Evolutionary conservation across 768 basidiomycete species (phyloP).

Genomic region (Pleurotus citrinopileatus): DNA sequence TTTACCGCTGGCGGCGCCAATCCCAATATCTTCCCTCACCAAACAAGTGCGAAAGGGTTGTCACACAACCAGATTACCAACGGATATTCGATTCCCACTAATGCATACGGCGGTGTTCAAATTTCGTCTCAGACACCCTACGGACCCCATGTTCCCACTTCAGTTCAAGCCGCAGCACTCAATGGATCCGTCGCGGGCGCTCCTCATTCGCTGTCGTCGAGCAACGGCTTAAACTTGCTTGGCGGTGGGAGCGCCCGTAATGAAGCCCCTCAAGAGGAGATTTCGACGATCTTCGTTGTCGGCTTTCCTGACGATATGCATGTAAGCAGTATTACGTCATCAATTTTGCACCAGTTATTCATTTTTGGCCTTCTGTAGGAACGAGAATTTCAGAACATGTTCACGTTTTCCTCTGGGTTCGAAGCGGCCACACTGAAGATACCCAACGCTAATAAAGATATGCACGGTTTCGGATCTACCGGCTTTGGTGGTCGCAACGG

Average conservation of each 20-base stretch:
- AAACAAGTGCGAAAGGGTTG: neutral
- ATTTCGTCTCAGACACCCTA: slow-evolving; percentile 76
- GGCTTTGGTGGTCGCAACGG: slow-evolving; percentile 21
- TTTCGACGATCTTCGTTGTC: slow-evolving; percentile 96
- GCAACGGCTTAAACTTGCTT: slow-evolving; percentile 14
- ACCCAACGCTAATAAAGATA: slow-evolving; percentile 77
- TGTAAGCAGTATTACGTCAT: slow-evolving; percentile 44
- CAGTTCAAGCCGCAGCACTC: slow-evolving; percentile 21
- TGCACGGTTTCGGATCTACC: slow-evolving; percentile 59
- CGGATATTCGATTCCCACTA: neutral
- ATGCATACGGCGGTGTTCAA: slow-evolving; percentile 30
- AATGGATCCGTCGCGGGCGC: slow-evolving; percentile 21
- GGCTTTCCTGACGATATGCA: slow-evolving; percentile 99
- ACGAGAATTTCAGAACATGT: slow-evolving; percentile 99
- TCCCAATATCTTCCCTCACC: slow-evolving; percentile 1
- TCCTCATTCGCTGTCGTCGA: slow-evolving; percentile 22
- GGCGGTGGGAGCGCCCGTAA: slow-evolving; percentile 21
- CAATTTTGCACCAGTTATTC: neutral
- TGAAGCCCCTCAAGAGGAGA: slow-evolving; percentile 67
- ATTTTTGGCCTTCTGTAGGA: slow-evolving; percentile 53
- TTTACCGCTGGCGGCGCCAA: slow-evolving; percentile 18
- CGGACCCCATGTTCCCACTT: slow-evolving; percentile 60
- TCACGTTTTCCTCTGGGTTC: slow-evolving; percentile 93
- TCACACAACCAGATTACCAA: slow-evolving; percentile 20
- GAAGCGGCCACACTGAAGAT: slow-evolving; percentile 98